Base-by-base conservation (phyloP, 1,284 basidiomycete species). In the Stereum hirsutum region DNA sequence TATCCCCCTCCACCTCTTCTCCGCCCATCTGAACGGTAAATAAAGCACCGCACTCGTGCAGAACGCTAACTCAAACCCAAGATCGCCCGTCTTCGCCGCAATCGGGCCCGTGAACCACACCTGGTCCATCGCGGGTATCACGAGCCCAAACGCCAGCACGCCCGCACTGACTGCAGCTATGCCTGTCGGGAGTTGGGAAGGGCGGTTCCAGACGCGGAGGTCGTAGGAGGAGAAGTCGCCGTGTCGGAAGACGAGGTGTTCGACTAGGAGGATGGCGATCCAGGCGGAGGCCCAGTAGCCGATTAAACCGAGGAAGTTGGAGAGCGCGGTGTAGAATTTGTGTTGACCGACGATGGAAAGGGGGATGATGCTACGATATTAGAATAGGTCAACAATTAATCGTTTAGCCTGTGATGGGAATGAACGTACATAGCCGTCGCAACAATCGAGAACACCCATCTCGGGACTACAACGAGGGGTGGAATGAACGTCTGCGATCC, bases 381-480 rank as follows among this genome's bases (percentile, higher is more conserved):
- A 17, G 17, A 7, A 34, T 23, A 31, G 21, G 24, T 24, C 5
- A 41, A n/a, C 19, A 2, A 23, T 4, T 15, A 15, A 24, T 43
- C 8, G 34, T 37, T 4, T 2, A 2, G n/a, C 42, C 14, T 20
- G 21, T 35, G 17, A 19, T 36, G 27, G 33, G 28, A 31, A 11
- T 24, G 14, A 7, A 69, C 80, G 49, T 50, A 85, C 84, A 96
- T 80, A 1, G 81, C 89, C 0, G 81, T 86, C 1, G 83, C 81
- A 33, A 92, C 58, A 15, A 95, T 56, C 0, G 92, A 89, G 59
- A 95, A 89, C 36, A 91, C 68, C 58, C 92, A 95, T 55, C 94
- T 72, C 0, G 94, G 93, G 11, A 96, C 76, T 26, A 58, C 53
- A 11, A 71, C 65, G 15, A 81, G 59, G n/a, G 62, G 72, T 0